phyloP scores from a whole-genome alignment of 805 yeast genomes.

The Lachancea meyersii region DNA sequence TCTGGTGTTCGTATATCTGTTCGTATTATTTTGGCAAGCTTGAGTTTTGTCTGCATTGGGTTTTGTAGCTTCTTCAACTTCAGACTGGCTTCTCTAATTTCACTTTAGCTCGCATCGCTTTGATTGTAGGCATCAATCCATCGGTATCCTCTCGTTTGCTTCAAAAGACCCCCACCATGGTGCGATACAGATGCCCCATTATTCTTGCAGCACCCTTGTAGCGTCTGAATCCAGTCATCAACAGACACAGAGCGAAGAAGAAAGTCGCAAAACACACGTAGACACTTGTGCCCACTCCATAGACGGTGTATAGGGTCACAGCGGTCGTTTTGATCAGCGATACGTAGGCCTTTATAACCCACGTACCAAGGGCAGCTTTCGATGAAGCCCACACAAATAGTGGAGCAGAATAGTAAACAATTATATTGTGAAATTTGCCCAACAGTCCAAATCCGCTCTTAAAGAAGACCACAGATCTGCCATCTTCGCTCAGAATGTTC shows the following conservation, averaged over 20 bases:
- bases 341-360: conserved; percentile 12
- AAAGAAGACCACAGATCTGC: conserved; percentile 12
- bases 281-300: conserved; percentile 28
- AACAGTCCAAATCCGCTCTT: conserved; percentile 20
- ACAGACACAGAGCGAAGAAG: conserved; percentile 29
- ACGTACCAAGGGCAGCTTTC: conserved; percentile 1
- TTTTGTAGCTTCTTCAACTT: too few relatives aligned
- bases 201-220: conserved; percentile 23
- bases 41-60: too few relatives aligned
- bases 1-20: too few relatives aligned
- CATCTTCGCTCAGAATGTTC: conserved; percentile 29
- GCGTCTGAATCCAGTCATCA: conserved; percentile 23
- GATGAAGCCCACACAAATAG: conserved; percentile 11
- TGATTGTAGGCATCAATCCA: too few relatives aligned
- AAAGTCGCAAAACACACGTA: conserved; percentile 27
- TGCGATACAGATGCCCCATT: conserved; percentile 5
- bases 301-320: conserved; percentile 18
- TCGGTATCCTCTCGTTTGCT: too few relatives aligned
- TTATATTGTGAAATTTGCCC: conserved; percentile 30
- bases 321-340: conserved; percentile 19
- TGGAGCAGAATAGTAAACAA: conserved; percentile 26
- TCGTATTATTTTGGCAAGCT: too few relatives aligned
- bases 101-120: too few relatives aligned
- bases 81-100: too few relatives aligned
- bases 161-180: conserved; percentile 7